Evolutionary conservation across 495 filamentous ascomycete species (phyloP).

Genomic region (Penicillium malachiteum): DNA sequence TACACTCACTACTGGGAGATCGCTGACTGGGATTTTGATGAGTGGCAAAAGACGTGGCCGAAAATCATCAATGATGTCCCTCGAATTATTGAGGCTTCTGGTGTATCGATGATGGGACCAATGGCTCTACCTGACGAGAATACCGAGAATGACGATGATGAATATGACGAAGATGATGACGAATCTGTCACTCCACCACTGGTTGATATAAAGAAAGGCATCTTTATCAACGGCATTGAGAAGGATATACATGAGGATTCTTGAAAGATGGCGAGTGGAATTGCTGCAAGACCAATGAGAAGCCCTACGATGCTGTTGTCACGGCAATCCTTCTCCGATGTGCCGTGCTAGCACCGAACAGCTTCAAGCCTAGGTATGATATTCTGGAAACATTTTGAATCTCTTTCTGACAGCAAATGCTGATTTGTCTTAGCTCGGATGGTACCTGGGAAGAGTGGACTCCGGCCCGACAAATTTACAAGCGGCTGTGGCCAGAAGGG

Average conservation of each 20-base stretch:
- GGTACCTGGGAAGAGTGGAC: neutral
- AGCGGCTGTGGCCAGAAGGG: neutral
- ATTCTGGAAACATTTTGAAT: neutral
- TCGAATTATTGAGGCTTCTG: conserved; percentile 7
- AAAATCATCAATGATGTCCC: conserved; percentile 16
- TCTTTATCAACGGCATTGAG: conserved; percentile 10
- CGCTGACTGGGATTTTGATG: conserved; percentile 3
- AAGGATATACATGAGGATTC: neutral
- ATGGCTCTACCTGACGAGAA: too few species aligned
- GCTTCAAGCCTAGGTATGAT: neutral
- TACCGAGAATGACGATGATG: neutral
- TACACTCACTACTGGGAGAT: conserved; percentile 21
- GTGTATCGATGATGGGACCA: too few species aligned
- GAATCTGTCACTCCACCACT: conserved; percentile 1
- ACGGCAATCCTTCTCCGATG: conserved; percentile 13
- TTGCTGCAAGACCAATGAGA: conserved; percentile 12
- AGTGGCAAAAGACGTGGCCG: conserved; percentile 15
- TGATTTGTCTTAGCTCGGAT: neutral
- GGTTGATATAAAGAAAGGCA: conserved; percentile 5
- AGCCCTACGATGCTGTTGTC: conserved; percentile 20
- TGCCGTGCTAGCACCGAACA: conserved; percentile 12
- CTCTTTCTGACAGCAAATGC: too few species aligned
- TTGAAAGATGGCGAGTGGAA: neutral
- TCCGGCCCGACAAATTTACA: neutral
- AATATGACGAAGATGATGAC: neutral